Percentiles rank a stretch among this genome's conserved stretches.
phyloP scores from a whole-genome alignment of 2,329 filamentous ascomycete species.

The Chrysoporthe austroafricana region DNA sequence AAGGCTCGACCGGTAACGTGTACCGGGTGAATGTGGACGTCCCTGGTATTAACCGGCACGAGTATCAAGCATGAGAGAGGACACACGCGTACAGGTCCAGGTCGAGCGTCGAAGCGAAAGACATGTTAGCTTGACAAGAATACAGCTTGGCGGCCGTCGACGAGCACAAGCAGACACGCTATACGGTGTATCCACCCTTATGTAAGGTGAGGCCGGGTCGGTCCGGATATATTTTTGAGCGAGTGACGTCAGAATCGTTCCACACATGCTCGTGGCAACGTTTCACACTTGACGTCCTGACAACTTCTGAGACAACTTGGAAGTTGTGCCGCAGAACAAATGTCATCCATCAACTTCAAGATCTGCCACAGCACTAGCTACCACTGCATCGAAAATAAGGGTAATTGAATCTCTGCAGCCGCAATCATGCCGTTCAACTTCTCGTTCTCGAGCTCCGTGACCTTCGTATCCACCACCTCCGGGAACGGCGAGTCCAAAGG shows the following conservation, averaged over 20 bases:
- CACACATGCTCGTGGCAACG: neutral
- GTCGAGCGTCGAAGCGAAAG: neutral
- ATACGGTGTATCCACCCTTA: neutral
- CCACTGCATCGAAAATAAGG: neutral
- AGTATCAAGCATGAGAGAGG: slow-evolving; percentile 10
- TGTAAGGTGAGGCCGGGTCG: neutral
- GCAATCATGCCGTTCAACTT: slow-evolving; percentile 27
- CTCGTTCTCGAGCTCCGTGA: slow-evolving; percentile 26
- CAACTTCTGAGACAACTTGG: neutral
- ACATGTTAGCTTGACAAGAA: neutral
- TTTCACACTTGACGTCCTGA: neutral
- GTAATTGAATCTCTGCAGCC: neutral
- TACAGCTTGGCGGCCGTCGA: neutral
- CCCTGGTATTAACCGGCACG: slow-evolving; percentile 16
- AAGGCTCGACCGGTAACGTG: slow-evolving; percentile 28
- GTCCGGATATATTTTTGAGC: slow-evolving; percentile 8
- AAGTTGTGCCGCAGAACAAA: neutral
- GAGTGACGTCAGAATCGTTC: slow-evolving; percentile 16
- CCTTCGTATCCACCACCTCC: slow-evolving; percentile 24
- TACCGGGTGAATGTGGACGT: slow-evolving; percentile 25
- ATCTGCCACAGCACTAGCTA: neutral
- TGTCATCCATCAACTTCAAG: neutral
- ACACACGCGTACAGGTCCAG: neutral
- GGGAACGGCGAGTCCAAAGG: slow-evolving; percentile 24
- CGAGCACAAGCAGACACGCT: neutral